Conservation (phyloP, 495 filamentous ascomycete genomes). For the Coniosporium apollinis region DNA sequence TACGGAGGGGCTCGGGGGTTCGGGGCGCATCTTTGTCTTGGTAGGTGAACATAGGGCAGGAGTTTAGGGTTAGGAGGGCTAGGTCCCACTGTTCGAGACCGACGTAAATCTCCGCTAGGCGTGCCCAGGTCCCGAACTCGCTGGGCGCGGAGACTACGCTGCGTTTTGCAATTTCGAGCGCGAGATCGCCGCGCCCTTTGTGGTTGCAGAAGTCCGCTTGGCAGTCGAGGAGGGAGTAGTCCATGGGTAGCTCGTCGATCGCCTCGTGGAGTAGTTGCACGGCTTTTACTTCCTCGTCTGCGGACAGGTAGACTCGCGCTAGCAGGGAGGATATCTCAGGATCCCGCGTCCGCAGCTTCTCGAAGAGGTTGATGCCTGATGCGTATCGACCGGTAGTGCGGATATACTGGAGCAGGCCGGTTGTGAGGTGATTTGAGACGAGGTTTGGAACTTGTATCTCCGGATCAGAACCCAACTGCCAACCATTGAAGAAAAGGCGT, state of each 20-base stretch:
- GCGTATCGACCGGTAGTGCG: slow-evolving; percentile 87
- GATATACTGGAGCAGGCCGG: slow-evolving; percentile 90
- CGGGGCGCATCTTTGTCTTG: slow-evolving; percentile 92
- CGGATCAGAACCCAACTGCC: slow-evolving; percentile 90
- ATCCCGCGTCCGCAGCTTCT: slow-evolving; percentile 81
- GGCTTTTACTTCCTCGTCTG: slow-evolving; percentile 90
- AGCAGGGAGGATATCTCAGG: slow-evolving; percentile 88
- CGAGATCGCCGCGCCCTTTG: slow-evolving; percentile 74
- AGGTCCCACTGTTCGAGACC: slow-evolving; percentile 84
- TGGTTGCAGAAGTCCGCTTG: slow-evolving; percentile 84
- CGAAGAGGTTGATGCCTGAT: slow-evolving; percentile 93
- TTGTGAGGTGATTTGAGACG: slow-evolving; percentile 88
- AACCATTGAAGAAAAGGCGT: slow-evolving; percentile 89
- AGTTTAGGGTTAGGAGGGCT: slow-evolving; percentile 90
- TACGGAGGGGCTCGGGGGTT: slow-evolving; percentile 77
- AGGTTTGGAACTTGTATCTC: slow-evolving; percentile 94
- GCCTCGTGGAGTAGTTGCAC: slow-evolving; percentile 77
- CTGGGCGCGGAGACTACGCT: slow-evolving; percentile 88
- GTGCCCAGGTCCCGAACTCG: slow-evolving; percentile 93
- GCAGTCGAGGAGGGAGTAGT: slow-evolving; percentile 83
- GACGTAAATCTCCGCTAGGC: slow-evolving; percentile 83
- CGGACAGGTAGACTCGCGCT: slow-evolving; percentile 74
- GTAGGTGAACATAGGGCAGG: slow-evolving; percentile 98
- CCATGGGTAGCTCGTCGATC: slow-evolving; percentile 82
- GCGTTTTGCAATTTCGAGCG: slow-evolving; percentile 81